Base-by-base conservation (phyloP, 2,329 filamentous ascomycete genomes). In the Fusarium beomiforme region DNA sequence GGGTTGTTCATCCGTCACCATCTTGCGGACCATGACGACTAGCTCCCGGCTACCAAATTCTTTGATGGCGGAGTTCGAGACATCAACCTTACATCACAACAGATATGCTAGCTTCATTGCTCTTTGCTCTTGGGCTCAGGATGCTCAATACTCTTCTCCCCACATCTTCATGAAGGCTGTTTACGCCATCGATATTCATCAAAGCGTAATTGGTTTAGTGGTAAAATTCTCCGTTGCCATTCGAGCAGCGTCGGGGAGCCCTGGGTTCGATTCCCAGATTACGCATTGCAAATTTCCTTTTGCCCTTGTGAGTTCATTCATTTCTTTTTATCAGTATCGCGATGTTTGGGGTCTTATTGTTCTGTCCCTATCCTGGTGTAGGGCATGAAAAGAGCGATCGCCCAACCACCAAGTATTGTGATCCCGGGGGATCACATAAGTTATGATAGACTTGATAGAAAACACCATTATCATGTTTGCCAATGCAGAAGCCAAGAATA, bases 1-100 rank as follows among this genome's bases (percentile, higher is more conserved):
- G 88, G 82, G 31, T 82, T 85, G 55, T 84, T 85, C 4, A 89
- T 88, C 11, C 89, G 85, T 81, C 91, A 91, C 9, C 87, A 89
- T 0, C 89, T 91, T 53, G 91, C 89, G 91, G 54, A 91, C 89
- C 81, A 89, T 89, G 50, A 84, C 88, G 78, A 91, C 90, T 39
- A 89, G 87, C 77, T 91, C 89, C n/a, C 84, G 84, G 17, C 83
- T 83, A 21, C 88, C 87, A 5, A 88, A 79, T 11, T 88, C 86
- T 19, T 85, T 85, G 21, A 91, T 82, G 4, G 89, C 90, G 85
- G 76, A 92, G 89, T 70, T 88, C 86, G 66, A 92, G 90, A 79
- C 91, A 91, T 24, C 89, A 84, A 23, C 90, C 90, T 77, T 92
- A 89, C 55, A 92, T 81, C 16, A 92, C 83, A 3, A 91, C 87